Base-by-base conservation (phyloP, 257 asterid genomes). In the Nicotiana noctiflora region DNA sequence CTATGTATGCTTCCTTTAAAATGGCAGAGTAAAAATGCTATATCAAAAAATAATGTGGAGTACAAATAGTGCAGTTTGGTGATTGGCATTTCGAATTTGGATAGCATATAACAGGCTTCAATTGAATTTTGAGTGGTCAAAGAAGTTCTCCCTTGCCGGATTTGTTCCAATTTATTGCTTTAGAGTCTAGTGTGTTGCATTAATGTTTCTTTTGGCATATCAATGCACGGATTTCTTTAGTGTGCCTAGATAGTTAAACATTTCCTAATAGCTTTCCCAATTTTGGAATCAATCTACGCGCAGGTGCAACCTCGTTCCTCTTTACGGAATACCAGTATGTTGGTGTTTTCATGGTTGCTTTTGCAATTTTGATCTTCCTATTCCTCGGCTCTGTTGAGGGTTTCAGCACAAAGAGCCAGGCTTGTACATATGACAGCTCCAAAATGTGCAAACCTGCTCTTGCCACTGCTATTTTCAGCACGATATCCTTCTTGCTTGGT, bases 341-440 rank as follows among this genome's bases (percentile, higher is more conserved):
- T 67, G 93, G 96, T 49, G 80, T 93, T 80, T 93, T 93, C 91
- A 91, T 93, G 97, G 88, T 88, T 68, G 96, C 90, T 29, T 93
- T 93, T 84, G 96, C 97, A 68, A 66, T 88, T 19, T 82, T 93
- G 82, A 90, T 93, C 85, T 91, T 93, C 83, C 70, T 93, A 15
- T 93, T 93, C 89, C 96, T 93, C 2, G 96, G 97, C 60, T 93
- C 97, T n/a, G 96, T 93, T 86, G 88, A 93, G 83, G 94, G 96
- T 25, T 93, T 93, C 80, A 93, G 96, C 85, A 91, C 96, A 10
- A 86, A 83, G 68, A 60, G 65, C 34, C 90, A 86, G 76, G 80
- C 89, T 55, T 93, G 97, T 81, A 86, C 94, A 7, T 93, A 90
- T 67, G 92, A 91, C 83, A 79, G 80, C 80, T 80, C 87, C 83